Base-by-base conservation (phyloP, 2,329 filamentous ascomycete species). In the Blastomyces gilchristii region DNA sequence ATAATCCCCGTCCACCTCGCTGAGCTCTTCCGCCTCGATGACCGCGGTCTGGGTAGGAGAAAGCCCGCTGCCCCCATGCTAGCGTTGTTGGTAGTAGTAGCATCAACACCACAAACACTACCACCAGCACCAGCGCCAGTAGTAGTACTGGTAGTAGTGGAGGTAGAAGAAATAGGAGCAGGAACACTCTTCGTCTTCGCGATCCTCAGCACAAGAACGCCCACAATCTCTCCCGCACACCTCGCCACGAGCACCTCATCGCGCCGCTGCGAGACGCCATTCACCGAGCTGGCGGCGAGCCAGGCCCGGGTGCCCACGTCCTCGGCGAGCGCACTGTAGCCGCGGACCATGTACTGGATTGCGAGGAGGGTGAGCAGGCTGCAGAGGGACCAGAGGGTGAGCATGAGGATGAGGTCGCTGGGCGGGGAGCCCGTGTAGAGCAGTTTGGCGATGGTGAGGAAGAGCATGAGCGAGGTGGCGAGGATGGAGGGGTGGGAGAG, bases 221-320 rank as follows among this genome's bases (percentile, higher is more conserved):
- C 90, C 66, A 94, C 87, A 49, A 94, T 77, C 62, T 87, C 83
- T 8, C 82, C 77, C 18, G 87, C 88, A 72, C 83, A 87, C 67
- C 84, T 84, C 12, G 87, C 86, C 18, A 89, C 85, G 31, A 93
- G 75, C 5, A 88, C 71, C 0, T 83, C 78, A 71, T 87, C 85
- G 62, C 81, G 80, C 78, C 65, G 76, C 76, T 58, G 73, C 69
- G 34, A 73, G 45, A 72, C 67, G 7, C 68, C 69, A 60, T 58
- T 65, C 52, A 65, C 61, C 31, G 66, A 65, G 61, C 69, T 69
- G 47, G 78, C 77, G 3, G 77, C 78, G 54, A 90, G 77, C 85
- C 87, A 91, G 31, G 80, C 80, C 80, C 82, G 84, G 37, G 80
- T 78, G 7, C 71, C 72, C 56, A 89, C 76, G 9, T 76, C 74